Evolutionary conservation across 225 moss, liverwort and hornwort species (phyloP).

Genomic region (Ulota crispa): DNA sequence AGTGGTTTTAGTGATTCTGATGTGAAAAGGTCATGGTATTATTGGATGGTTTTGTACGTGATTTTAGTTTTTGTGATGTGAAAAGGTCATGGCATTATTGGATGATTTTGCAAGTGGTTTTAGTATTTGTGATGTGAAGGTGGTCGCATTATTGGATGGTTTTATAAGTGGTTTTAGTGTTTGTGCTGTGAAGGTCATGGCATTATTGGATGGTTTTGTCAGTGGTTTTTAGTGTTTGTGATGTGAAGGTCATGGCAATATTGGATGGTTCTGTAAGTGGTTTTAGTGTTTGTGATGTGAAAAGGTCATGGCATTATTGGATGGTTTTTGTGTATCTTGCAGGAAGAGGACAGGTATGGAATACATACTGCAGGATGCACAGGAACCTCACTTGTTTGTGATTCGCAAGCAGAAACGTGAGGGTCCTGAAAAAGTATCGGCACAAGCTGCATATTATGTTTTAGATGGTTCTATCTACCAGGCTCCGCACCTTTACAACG

Average conservation of each 20-base stretch:
- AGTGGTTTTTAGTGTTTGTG: no score
- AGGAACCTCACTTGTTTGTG: slow-evolving; percentile 92
- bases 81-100: slow-evolving; percentile 10
- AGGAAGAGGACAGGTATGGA: slow-evolving; percentile 87
- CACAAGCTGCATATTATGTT: slow-evolving; percentile 83
- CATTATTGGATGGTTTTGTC: slow-evolving; percentile 7
- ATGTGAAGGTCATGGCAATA: slow-evolving; percentile 13
- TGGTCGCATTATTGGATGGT: slow-evolving; percentile 10
- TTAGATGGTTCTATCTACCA: slow-evolving; percentile 98
- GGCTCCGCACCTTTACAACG: slow-evolving; percentile 93
- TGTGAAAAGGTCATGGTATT: slow-evolving; percentile 14
- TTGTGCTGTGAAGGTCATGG: slow-evolving; percentile 17
- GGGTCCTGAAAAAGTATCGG: slow-evolving; percentile 77
- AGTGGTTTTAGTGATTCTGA: slow-evolving; percentile 1
- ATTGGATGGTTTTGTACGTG: not conserved
- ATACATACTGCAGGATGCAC: slow-evolving; percentile 87
- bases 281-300: slow-evolving; percentile 10
- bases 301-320: slow-evolving; percentile 7
- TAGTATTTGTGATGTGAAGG: slow-evolving; percentile 11
- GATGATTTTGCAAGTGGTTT: not conserved
- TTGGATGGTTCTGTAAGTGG: not conserved
- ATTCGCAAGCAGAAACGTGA: slow-evolving; percentile 97
- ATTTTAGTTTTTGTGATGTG: slow-evolving; percentile 5
- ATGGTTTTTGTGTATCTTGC: slow-evolving; percentile 2
- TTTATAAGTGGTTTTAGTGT: not conserved